These are phyloP conservation scores for Fusarium penzigii DNA, from an alignment of 2,329 filamentous ascomycete species.

Conservation along the genomic window DNA sequence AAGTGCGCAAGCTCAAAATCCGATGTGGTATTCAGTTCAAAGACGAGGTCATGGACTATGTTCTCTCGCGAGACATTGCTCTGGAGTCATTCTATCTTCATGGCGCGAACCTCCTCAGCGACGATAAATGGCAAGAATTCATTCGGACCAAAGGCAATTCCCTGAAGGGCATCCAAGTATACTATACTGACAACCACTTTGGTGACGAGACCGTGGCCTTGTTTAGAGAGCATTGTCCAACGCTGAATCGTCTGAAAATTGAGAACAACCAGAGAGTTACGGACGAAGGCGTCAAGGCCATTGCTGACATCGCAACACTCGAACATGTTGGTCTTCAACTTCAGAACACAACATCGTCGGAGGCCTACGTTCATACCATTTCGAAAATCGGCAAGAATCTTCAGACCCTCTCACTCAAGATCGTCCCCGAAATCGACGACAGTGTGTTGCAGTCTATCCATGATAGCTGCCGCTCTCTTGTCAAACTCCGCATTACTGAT, in stretches of 20 bases:
- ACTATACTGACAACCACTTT: conserved; percentile 82
- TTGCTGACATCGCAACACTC: conserved; percentile 64
- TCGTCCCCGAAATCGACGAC: conserved; percentile 68
- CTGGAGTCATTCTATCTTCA: conserved; percentile 78
- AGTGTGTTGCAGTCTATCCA: conserved; percentile 71
- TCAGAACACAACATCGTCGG: conserved; percentile 55
- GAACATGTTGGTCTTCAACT: conserved; percentile 76
- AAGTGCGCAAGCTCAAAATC: conserved; percentile 70
- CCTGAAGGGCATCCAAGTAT: conserved; percentile 72
- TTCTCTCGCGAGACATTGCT: conserved; percentile 68
- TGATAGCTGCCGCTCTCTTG: conserved; percentile 64
- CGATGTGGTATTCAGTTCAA: conserved; percentile 92
- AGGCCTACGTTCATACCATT: conserved; percentile 63
- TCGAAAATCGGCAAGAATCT: conserved; percentile 63
- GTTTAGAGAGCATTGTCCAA: conserved; percentile 66
- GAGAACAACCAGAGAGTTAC: conserved; percentile 76
- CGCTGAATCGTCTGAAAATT: conserved; percentile 75
- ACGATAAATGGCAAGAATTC: conserved; percentile 72
- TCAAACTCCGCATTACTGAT: conserved; percentile 79
- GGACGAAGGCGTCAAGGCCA: conserved; percentile 62
- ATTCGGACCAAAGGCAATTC: conserved; percentile 65
- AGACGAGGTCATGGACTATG: conserved; percentile 77
- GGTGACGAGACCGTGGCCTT: conserved; percentile 66
- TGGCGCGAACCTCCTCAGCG: conserved; percentile 79
- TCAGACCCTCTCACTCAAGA: conserved; percentile 75